phyloP scores from a whole-genome alignment of 2,329 filamentous ascomycete species.

The Fusarium temperatum region DNA sequence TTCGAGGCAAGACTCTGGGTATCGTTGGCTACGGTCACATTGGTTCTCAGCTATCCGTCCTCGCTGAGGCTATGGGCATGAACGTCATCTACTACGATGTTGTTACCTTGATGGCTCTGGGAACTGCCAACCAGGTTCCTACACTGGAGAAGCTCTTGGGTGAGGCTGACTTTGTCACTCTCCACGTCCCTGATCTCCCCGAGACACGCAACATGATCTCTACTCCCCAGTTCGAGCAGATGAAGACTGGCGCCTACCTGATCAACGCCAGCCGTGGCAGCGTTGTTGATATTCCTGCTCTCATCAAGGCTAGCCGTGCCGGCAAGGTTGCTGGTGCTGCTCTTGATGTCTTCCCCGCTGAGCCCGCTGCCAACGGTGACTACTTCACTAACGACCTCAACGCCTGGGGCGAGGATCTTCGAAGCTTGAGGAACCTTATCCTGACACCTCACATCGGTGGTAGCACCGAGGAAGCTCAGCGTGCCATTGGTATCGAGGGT shows the following conservation, averaged over 20 bases:
- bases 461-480: slow-evolving; percentile 96
- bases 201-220: slow-evolving; percentile 96
- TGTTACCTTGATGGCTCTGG: slow-evolving; percentile 91
- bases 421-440: slow-evolving; percentile 88
- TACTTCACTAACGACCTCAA: slow-evolving; percentile 91
- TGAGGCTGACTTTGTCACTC: slow-evolving; percentile 88
- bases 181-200: slow-evolving; percentile 91
- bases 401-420: slow-evolving; percentile 84
- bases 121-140: slow-evolving; percentile 84
- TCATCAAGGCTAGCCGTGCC: slow-evolving; percentile 85
- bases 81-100: slow-evolving; percentile 97
- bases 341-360: slow-evolving; percentile 94
- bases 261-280: slow-evolving; percentile 96
- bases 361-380: slow-evolving; percentile 92
- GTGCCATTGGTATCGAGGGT: slow-evolving; percentile 91
- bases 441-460: slow-evolving; percentile 97
- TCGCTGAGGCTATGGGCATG: slow-evolving; percentile 99
- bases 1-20: slow-evolving; percentile 94
- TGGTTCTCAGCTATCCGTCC: slow-evolving; percentile 91
- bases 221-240: slow-evolving; percentile 78
- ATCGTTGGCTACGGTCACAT: slow-evolving; percentile 99
- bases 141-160: slow-evolving; percentile 79
- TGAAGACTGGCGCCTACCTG: slow-evolving; percentile 93
- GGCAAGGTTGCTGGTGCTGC: slow-evolving; percentile 93
- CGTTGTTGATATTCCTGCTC: slow-evolving; percentile 91